phyloP scores from a whole-genome alignment of 768 basidiomycete genomes.

The Russula earlei region DNA sequence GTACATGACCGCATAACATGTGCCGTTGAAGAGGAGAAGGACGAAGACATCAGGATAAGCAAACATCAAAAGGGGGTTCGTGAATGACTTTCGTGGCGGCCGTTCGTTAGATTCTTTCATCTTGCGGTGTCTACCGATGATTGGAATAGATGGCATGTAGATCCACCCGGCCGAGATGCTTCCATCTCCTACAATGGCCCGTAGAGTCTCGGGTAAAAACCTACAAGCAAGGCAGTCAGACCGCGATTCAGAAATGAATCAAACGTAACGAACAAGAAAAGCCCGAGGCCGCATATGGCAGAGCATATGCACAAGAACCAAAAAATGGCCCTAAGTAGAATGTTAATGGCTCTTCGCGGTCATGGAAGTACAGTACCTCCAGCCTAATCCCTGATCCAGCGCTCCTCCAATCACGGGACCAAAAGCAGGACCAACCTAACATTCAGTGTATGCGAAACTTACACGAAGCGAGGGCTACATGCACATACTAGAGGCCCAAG shows the following conservation, averaged over 20 bases:
- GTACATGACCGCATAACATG: constrained; percentile 49
- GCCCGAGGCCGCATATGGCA: constrained; percentile 27
- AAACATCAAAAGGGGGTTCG: constrained; percentile 50
- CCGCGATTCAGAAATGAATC: background rate
- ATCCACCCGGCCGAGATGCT: constrained; percentile 28
- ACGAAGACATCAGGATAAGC: constrained; percentile 46
- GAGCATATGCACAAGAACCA: constrained; percentile 34
- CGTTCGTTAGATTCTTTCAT: background rate
- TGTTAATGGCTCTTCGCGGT: background rate
- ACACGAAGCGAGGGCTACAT: background rate
- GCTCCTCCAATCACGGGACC: constrained; percentile 45
- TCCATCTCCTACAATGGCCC: constrained; percentile 35
- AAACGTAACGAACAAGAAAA: constrained; percentile 27
- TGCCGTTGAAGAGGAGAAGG: constrained; percentile 43
- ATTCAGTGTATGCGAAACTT: background rate
- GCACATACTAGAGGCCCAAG: constrained; percentile 53
- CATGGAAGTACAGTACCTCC: constrained; percentile 23
- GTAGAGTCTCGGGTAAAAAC: constrained; percentile 42
- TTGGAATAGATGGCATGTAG: constrained; percentile 28
- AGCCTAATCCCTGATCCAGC: constrained; percentile 24
- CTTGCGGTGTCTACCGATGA: constrained; percentile 21
- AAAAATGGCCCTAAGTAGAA: constrained; percentile 30
- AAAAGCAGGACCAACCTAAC: constrained; percentile 28
- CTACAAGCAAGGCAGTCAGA: constrained; percentile 19
- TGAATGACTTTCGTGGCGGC: constrained; percentile 30